A percentile compares a stretch with the other conserved stretches of the same genome.
Conservation (phyloP, 2,329 filamentous ascomycete species). For the Diaporthe vaccinii region DNA sequence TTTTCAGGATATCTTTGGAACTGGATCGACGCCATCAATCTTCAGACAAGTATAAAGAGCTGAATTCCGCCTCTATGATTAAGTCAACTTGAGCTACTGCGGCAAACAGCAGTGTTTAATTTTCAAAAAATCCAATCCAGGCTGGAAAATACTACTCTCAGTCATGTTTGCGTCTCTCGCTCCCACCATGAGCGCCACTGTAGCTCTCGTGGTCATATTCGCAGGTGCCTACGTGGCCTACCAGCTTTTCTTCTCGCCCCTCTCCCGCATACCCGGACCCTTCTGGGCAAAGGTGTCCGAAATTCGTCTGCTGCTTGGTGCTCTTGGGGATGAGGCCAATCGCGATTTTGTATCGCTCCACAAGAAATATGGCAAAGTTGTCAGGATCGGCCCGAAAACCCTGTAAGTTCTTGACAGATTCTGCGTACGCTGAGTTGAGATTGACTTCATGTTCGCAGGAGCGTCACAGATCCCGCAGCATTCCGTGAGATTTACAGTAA, state of each 20-base stretch:
- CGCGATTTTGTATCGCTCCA: background rate
- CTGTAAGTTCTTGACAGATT: background rate
- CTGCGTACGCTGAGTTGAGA: background rate
- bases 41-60: background rate
- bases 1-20: background rate
- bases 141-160: background rate
- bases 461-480: slow-evolving; percentile 2
- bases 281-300: background rate
- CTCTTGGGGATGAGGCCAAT: background rate
- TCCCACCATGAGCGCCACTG: background rate
- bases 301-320: background rate
- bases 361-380: background rate
- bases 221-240: background rate
- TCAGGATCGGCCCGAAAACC: background rate
- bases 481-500: slow-evolving; percentile 10
- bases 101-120: background rate
- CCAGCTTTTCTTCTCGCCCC: background rate
- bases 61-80: background rate
- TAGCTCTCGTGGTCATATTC: background rate
- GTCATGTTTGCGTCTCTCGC: background rate
- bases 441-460: background rate
- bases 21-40: background rate
- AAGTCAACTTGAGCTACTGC: background rate
- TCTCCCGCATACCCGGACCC: background rate
- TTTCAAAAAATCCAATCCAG: background rate